A percentile compares a stretch with the other conserved stretches of the same genome.
phyloP scores from a whole-genome alignment of 1,284 basidiomycete genomes.

The Neolentinus lepideus region DNA sequence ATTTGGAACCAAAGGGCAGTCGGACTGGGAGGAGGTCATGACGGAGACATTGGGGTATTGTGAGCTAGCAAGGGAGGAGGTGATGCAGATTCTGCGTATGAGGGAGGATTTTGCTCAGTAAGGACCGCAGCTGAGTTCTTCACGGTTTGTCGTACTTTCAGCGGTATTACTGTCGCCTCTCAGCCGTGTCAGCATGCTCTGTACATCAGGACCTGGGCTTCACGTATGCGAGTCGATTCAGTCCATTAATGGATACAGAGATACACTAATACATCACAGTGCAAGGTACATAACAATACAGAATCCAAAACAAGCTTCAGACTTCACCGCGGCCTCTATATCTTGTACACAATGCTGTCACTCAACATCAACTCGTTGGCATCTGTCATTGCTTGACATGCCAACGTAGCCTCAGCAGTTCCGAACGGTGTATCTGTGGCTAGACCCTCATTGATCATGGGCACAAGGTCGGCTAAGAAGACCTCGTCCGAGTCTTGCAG shows the following conservation, averaged over 20 bases:
- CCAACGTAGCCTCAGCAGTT: slow-evolving; percentile 71
- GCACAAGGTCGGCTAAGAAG: slow-evolving; percentile 64
- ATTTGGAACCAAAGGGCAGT: slow-evolving; percentile 33
- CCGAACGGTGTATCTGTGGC: slow-evolving; percentile 67
- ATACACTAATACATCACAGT: neutral
- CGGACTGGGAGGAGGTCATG: slow-evolving; percentile 31
- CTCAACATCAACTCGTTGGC: slow-evolving; percentile 86
- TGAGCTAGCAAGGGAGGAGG: slow-evolving; percentile 48
- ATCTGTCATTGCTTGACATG: slow-evolving; percentile 75
- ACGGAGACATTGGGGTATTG: slow-evolving; percentile 35
- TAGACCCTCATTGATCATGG: slow-evolving; percentile 76
- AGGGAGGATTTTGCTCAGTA: slow-evolving; percentile 29
- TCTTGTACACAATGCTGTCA: slow-evolving; percentile 73
- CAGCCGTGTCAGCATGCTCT: too few species aligned
- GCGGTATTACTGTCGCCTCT: too few species aligned
- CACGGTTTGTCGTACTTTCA: too few species aligned
- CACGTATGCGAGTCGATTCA: neutral
- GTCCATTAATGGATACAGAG: neutral
- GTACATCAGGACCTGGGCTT: neutral
- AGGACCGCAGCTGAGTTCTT: too few species aligned
- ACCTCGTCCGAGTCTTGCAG: slow-evolving; percentile 75
- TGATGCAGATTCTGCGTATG: slow-evolving; percentile 39
- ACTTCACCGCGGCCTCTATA: slow-evolving; percentile 28
- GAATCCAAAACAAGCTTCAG: neutral
- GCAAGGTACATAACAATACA: neutral